These are phyloP conservation scores for Hypoxylon lienhwacheense DNA, from an alignment of 495 filamentous ascomycete genomes.

Conservation along the genomic window DNA sequence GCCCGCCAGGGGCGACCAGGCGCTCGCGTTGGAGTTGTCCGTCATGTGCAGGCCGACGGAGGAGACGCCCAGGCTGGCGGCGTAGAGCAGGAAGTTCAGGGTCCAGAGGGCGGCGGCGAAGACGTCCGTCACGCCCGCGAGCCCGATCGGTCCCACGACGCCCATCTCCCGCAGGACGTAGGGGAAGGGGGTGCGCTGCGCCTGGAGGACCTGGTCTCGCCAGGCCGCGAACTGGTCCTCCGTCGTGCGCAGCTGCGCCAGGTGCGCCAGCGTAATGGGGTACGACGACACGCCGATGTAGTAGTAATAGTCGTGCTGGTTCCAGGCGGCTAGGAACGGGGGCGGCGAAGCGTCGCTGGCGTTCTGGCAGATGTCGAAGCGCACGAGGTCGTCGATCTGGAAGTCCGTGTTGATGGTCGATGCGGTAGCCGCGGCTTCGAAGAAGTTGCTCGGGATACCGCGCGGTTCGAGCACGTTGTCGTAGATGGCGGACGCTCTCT, in stretches of 20 bases:
- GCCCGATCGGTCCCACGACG: conserved; percentile 39
- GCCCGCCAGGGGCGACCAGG: conserved; percentile 42
- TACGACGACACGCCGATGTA: conserved; percentile 39
- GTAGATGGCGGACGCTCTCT: conserved; percentile 38
- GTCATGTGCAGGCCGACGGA: conserved; percentile 47
- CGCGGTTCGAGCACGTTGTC: conserved; percentile 38
- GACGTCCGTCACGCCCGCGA: conserved; percentile 22
- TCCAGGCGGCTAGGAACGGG: conserved; percentile 37
- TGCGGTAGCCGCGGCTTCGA: conserved; percentile 43
- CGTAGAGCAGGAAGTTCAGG: conserved; percentile 36
- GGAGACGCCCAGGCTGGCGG: conserved; percentile 38
- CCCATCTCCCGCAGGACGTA: conserved; percentile 43
- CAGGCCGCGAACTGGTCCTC: conserved; percentile 42
- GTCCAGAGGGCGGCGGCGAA: conserved; percentile 36
- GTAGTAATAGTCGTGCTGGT: conserved; percentile 50
- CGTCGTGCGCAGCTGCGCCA: conserved; percentile 38
- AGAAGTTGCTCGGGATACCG: conserved; percentile 40
- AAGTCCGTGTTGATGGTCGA: conserved; percentile 45
- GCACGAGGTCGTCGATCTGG: conserved; percentile 36
- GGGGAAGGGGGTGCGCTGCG: conserved; percentile 31
- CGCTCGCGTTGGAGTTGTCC: conserved; percentile 39
- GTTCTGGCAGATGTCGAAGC: conserved; percentile 24
- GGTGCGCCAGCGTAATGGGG: conserved; percentile 32
- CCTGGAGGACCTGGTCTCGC: conserved; percentile 35
- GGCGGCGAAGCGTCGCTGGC: conserved; percentile 27